Base-by-base conservation (phyloP, 129 eudicot species). In the Lonicera japonica region DNA sequence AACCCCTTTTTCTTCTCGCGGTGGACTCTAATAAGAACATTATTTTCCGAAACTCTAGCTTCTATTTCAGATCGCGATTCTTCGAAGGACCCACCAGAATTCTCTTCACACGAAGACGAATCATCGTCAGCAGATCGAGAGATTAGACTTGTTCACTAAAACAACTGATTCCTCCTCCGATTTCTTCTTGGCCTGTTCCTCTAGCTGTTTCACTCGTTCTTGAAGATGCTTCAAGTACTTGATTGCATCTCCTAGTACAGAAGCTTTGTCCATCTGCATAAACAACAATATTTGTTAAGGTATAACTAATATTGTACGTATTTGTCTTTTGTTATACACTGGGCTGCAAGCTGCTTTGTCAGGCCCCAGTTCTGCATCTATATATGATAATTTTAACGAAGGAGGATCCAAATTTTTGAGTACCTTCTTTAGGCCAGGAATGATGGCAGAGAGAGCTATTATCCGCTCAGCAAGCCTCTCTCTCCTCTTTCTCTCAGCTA, bases 181-280 rank as follows among this genome's bases (percentile, higher is more conserved):
- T 60, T 55, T 63, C 51, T 74, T 78, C 17, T 64, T 72, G 17
- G 71, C 62, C n/a, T 82, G 70, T 63, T 78, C 86, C 73, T 89
- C 97, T 0, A 89, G 82, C 7, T 39, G 18, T 29, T 83, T 74
- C 36, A 89, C 75, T 29, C 71, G 79, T 36, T 89, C 90, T 64
- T 85, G 75, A 58, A 89, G 88, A 21, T 53, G 70, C 80, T 82
- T 79, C 75, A 85, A 64, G 76, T 89, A 80, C 76, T 77, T 80
- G 54, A 85, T 78, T 10, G 96, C 94, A 68, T 82, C 96, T 46
- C 86, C 95, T 58, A 89, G 85, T 46, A 89, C 83, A 10, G 96
- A 85, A 14, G 85, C 82, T 53, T 89, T 89, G 53, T 89, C 96
- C 88, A 75, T 68, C 95, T 89, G 78, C 40, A 43, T 39, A 48